A percentile compares a stretch with the other conserved stretches of the same genome.
These are phyloP conservation scores for Henckelia pumila DNA, from an alignment of 257 asterid species.

Conservation along the genomic window DNA sequence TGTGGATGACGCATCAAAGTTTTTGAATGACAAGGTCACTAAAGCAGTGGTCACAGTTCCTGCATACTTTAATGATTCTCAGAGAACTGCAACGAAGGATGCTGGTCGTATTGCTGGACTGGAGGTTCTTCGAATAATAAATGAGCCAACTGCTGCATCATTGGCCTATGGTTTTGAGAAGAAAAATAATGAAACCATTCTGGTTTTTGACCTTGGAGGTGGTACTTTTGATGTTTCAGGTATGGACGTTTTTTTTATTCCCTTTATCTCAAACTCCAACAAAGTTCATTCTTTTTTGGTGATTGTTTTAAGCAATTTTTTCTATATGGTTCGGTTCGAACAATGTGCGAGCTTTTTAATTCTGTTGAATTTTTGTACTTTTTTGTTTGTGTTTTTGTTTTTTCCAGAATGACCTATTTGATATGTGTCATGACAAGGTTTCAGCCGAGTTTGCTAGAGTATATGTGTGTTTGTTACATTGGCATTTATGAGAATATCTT, in stretches of 20 bases:
- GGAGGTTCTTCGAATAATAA: slow-evolving; percentile 46
- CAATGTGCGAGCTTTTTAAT: not conserved
- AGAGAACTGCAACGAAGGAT: slow-evolving; percentile 50
- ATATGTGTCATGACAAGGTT: not conserved
- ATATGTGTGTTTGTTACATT: not conserved
- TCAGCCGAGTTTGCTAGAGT: not conserved
- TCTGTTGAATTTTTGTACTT: not conserved
- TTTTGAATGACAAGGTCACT: slow-evolving; percentile 68
- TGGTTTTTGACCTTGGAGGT: slow-evolving; percentile 50
- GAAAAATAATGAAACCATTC: slow-evolving; percentile 53
- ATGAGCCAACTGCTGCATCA: slow-evolving; percentile 47
- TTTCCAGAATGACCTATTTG: not conserved
- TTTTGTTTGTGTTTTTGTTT: too few relatives aligned
- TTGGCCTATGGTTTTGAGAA: slow-evolving; percentile 46
- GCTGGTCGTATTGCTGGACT: slow-evolving; percentile 52
- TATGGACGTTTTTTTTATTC: slow-evolving; percentile 18
- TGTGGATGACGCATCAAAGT: slow-evolving; percentile 63
- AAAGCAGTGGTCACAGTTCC: slow-evolving; percentile 47
- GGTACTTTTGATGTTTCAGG: slow-evolving; percentile 58
- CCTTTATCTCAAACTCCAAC: too few relatives aligned
- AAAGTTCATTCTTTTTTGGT: not conserved
- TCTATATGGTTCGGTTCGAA: not conserved
- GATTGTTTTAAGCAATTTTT: not conserved
- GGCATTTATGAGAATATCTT: too few relatives aligned
- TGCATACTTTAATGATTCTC: slow-evolving; percentile 76